Evolutionary conservation across 805 yeast genomes (phyloP), one percentile per base, ranked within the genome.

Genomic region (Schwanniomyces pseudopolymorphus): DNA sequence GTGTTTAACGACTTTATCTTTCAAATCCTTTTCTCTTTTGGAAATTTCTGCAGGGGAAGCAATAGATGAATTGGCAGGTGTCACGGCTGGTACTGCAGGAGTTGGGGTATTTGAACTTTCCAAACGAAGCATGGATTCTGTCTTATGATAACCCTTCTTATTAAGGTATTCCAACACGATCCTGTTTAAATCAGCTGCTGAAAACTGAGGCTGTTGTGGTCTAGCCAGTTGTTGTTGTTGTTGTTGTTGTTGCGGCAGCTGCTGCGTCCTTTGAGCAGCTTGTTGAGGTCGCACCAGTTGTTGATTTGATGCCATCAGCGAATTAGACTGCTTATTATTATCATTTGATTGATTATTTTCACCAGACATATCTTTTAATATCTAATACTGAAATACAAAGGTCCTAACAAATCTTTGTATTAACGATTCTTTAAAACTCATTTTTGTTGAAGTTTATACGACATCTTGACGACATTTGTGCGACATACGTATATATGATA

Each of bases 71-170:
- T 54, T 77, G 3, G 77, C 64, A 1, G 87, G 77, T 10, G 66
- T 70, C n/a, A 74, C 74, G 13, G 81, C 71, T 1, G 82, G 74
- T 1, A 68, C 69, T 10, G 83, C 70, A 5, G 80, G 77, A 1
- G 79, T 72, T 1, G 82, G 78, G 5, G 78, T 77, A 48, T 85
- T 83, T 0, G 89, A 77, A 52, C 85, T 80, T 63, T 94, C 99
- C 50, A 90, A 81, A 51, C 99, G 80, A 42, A 94, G 76, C 85
- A 91, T 88, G 2, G 96, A 90, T 64, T 94, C 99, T 0, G 99
- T 92, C 55, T 85, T 83, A 55, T 87, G 91, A 60, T 89, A 94
- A 2, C 99, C 99, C 64, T 91, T 90, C 59, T 94, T 92, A 63
- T 84, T 87, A 54, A 94, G 76, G 58, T 92, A 94, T 57, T 94